Percentiles rank a stretch among this genome's conserved stretches.
These are phyloP conservation scores for Colletotrichum shisoi DNA, from an alignment of 2,329 filamentous ascomycete genomes.

Conservation along the genomic window DNA sequence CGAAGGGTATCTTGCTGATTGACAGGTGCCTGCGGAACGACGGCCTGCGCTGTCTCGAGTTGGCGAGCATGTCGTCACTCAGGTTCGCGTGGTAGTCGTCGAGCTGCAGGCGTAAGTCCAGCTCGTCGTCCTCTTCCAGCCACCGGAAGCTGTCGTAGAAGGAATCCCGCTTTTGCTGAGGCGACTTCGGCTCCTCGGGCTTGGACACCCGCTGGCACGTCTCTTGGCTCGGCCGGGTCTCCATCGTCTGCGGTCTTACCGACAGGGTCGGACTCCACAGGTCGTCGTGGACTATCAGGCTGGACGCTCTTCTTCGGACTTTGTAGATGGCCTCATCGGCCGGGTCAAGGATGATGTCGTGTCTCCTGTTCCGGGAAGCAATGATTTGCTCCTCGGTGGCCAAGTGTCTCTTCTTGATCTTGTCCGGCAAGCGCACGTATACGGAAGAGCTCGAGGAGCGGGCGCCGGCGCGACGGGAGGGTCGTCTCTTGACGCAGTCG, in stretches of 20 bases:
- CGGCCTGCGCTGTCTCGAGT: slow-evolving; percentile 59
- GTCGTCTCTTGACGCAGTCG: slow-evolving; percentile 46
- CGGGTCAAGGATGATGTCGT: slow-evolving; percentile 53
- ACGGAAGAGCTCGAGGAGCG: slow-evolving; percentile 66
- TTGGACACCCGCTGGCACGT: slow-evolving; percentile 33
- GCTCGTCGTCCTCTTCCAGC: slow-evolving; percentile 75
- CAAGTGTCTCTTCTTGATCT: slow-evolving; percentile 74
- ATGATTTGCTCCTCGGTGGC: slow-evolving; percentile 74
- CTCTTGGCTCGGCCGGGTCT: slow-evolving; percentile 40
- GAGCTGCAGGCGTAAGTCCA: slow-evolving; percentile 71
- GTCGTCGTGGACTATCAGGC: slow-evolving; percentile 47
- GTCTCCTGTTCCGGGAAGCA: slow-evolving; percentile 61
- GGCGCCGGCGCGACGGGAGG: slow-evolving; percentile 45
- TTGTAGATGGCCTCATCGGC: slow-evolving; percentile 66
- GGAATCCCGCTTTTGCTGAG: slow-evolving; percentile 55
- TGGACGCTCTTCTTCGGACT: slow-evolving; percentile 53
- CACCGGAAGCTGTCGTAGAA: slow-evolving; percentile 75
- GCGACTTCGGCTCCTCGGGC: slow-evolving; percentile 18
- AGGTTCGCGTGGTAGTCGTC: slow-evolving; percentile 75
- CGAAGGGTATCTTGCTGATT: slow-evolving; percentile 70
- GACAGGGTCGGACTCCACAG: slow-evolving; percentile 45
- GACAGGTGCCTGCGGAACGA: slow-evolving; percentile 77
- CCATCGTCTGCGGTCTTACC: slow-evolving; percentile 45
- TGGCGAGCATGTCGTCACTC: slow-evolving; percentile 58
- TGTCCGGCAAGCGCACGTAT: slow-evolving; percentile 75